A percentile compares a stretch with the other conserved stretches of the same genome.
phyloP scores from a whole-genome alignment of 164 flowering plant genomes.

The Piper longum region DNA sequence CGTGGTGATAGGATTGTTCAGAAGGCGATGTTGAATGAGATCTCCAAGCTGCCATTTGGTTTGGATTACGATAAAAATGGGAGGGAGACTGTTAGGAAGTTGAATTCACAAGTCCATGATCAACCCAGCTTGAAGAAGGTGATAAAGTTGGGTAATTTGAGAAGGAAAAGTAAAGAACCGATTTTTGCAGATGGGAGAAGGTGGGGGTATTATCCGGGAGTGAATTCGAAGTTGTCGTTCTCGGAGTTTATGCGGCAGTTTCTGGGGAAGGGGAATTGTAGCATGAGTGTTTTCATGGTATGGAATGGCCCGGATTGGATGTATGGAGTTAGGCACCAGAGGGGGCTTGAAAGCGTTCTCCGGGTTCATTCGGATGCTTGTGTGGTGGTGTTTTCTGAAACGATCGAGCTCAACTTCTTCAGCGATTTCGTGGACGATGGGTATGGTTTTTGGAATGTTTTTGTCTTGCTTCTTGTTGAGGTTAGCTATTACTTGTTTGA shows the following conservation, averaged over 20 bases:
- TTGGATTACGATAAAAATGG: neutral
- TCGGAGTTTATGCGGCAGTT: conserved; percentile 64
- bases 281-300: conserved; percentile 69
- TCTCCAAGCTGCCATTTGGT: conserved; percentile 36
- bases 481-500: too few relatives aligned
- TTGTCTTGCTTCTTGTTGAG: too few relatives aligned
- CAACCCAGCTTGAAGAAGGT: conserved; percentile 14
- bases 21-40: conserved; percentile 38
- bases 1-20: conserved; percentile 62
- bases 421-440: conserved; percentile 72
- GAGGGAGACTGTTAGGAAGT: conserved; percentile 3
- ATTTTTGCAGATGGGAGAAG: conserved; percentile 64
- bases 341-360: conserved; percentile 49
- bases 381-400: conserved; percentile 81
- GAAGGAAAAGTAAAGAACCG: conserved; percentile 8
- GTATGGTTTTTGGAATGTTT: conserved; percentile 20
- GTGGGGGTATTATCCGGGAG: conserved; percentile 89
- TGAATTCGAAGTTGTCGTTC: conserved; percentile 48
- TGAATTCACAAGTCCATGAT: conserved; percentile 6
- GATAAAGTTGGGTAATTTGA: too few relatives aligned
- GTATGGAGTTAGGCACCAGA: conserved; percentile 64
- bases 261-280: conserved; percentile 52
- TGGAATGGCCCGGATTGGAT: conserved; percentile 96
- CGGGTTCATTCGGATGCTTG: conserved; percentile 69
- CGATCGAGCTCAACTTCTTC: conserved; percentile 85